These are phyloP conservation scores for Boletus reticulatus DNA, from an alignment of 768 basidiomycete species.

Conservation along the genomic window DNA sequence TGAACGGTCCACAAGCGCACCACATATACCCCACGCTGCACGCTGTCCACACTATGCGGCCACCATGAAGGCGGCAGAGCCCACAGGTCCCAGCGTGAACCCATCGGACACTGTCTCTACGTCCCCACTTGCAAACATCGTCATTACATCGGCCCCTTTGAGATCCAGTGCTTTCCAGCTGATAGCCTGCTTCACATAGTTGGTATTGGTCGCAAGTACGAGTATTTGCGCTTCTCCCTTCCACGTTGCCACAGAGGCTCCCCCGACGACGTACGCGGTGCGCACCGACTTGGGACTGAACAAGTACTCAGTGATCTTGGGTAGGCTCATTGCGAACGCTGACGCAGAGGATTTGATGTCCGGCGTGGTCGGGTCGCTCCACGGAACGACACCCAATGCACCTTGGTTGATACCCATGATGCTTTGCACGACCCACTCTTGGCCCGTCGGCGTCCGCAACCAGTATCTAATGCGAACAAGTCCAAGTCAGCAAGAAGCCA, in stretches of 20 bases:
- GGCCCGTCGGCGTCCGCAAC: conserved; percentile 58
- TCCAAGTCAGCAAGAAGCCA: too few relatives aligned
- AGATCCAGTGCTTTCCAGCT: conserved; percentile 31
- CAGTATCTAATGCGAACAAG: conserved; percentile 44
- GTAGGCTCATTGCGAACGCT: conserved; percentile 42
- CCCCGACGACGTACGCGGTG: conserved; percentile 37
- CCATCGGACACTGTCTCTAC: neutral
- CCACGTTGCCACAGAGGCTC: conserved; percentile 55
- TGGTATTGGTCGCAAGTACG: conserved; percentile 51
- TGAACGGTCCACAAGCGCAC: too few relatives aligned
- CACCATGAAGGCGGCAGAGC: conserved; percentile 22
- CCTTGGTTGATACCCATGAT: conserved; percentile 72
- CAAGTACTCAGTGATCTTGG: conserved; percentile 46
- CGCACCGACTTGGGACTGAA: conserved; percentile 40
- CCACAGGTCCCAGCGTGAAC: conserved; percentile 25
- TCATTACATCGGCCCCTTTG: neutral
- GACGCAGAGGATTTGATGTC: conserved; percentile 50
- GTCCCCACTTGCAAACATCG: conserved; percentile 17
- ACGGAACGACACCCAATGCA: conserved; percentile 48
- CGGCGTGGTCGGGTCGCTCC: conserved; percentile 51
- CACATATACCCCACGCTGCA: too few relatives aligned
- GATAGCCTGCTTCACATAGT: conserved; percentile 38
- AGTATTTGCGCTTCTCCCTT: conserved; percentile 39
- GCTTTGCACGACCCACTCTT: conserved; percentile 65
- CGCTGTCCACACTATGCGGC: neutral